Evolutionary conservation across 2,329 filamentous ascomycete species (phyloP).

Genomic region (Curvularia eragrostidis): DNA sequence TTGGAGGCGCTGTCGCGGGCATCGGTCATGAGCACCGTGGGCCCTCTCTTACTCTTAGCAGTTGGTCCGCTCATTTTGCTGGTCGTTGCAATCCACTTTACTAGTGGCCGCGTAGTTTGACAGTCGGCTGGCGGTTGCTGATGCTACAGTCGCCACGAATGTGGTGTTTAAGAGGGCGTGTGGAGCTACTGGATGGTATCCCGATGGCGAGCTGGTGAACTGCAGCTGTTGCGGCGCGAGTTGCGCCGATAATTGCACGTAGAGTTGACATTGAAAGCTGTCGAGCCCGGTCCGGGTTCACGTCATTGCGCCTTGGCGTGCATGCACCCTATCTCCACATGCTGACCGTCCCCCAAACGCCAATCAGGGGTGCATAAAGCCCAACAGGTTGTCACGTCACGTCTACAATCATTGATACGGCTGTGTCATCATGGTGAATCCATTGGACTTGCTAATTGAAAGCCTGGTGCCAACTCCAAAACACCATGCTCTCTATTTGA

Average conservation of each 20-base stretch:
- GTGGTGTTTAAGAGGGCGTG: neutral
- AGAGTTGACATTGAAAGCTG: conserved; percentile 12
- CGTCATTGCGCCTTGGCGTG: conserved; percentile 25
- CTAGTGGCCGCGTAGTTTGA: conserved; percentile 15
- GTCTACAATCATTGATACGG: neutral
- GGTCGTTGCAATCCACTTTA: conserved; percentile 14
- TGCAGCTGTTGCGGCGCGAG: conserved; percentile 11
- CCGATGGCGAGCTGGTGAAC: neutral
- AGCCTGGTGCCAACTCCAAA: conserved; percentile 7
- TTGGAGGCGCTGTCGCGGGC: conserved; percentile 56
- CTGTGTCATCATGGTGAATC: neutral
- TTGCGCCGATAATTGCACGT: conserved; percentile 4
- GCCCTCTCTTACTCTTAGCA: conserved; percentile 48
- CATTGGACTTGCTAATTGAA: conserved; percentile 5
- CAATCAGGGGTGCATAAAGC: conserved; percentile 12
- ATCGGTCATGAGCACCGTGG: conserved; percentile 61
- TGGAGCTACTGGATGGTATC: neutral
- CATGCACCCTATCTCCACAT: conserved; percentile 20
- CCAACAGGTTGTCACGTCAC: neutral
- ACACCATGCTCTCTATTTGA: conserved; percentile 18
- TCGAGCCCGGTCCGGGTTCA: conserved; percentile 22
- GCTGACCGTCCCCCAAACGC: conserved; percentile 15
- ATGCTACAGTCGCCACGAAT: neutral
- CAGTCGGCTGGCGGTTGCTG: neutral
- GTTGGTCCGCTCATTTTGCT: conserved; percentile 44